phyloP scores from a whole-genome alignment of 192 early-diverging fungal genomes.

The Dissophora globulifera region DNA sequence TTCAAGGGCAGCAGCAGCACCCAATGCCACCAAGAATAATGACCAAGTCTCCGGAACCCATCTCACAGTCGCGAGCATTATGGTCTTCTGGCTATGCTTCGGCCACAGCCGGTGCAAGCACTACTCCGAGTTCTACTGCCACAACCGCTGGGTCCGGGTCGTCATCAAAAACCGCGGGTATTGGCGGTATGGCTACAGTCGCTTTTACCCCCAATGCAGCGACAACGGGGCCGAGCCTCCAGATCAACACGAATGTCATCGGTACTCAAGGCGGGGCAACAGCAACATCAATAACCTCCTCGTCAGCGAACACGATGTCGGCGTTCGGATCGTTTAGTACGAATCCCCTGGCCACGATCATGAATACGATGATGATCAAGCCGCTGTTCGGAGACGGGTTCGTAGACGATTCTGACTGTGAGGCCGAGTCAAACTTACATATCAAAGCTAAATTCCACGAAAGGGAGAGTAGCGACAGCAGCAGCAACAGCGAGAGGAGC shows the following conservation, averaged over 20 bases:
- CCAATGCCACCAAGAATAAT: neutral
- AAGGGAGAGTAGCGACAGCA: neutral
- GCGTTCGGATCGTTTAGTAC: neutral
- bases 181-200: constrained; percentile 13
- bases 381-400: constrained; percentile 66
- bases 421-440: constrained; percentile 52
- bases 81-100: neutral
- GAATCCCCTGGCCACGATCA: constrained; percentile 33
- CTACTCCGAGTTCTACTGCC: too few species aligned
- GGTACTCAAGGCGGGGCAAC: neutral
- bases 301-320: neutral
- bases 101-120: too few species aligned
- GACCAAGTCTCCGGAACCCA: neutral
- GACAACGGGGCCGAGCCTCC: neutral
- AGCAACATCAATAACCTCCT: neutral
- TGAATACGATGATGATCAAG: constrained; percentile 59
- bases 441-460: constrained; percentile 8
- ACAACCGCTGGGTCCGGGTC: neutral
- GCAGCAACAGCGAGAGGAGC: neutral
- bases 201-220: neutral
- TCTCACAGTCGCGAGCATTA: neutral
- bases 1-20: neutral
- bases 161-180: neutral
- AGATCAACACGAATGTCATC: neutral
- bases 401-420: constrained; percentile 56